Evolutionary conservation across 2,329 filamentous ascomycete species (phyloP).

Genomic region (Penicillium griseofulvum): DNA sequence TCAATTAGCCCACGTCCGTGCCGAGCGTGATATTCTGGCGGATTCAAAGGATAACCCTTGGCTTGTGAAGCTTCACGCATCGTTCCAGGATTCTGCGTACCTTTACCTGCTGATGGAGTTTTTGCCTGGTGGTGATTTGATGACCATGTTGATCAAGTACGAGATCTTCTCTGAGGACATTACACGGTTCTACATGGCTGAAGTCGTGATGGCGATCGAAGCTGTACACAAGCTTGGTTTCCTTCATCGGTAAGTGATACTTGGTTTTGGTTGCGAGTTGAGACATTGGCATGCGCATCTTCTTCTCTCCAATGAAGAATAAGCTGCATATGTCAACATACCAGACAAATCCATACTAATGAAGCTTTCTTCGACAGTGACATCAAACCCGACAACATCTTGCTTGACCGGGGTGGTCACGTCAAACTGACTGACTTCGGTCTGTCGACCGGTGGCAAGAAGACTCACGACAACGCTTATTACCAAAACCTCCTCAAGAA

Average conservation of each 20-base stretch:
- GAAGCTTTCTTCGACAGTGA: conserved; percentile 58
- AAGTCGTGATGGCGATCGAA: conserved; percentile 97
- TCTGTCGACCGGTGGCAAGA: conserved; percentile 95
- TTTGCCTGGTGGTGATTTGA: conserved; percentile 92
- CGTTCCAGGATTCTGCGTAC: conserved; percentile 94
- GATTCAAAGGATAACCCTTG: conserved; percentile 96
- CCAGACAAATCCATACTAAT: conserved; percentile 17
- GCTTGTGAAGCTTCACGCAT: conserved; percentile 98
- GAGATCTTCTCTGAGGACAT: conserved; percentile 99
- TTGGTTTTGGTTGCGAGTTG: background rate
- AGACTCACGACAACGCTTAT: conserved; percentile 96
- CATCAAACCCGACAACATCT: conserved; percentile 98
- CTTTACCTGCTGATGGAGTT: conserved; percentile 99
- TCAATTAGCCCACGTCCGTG: conserved; percentile 93
- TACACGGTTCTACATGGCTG: conserved; percentile 97
- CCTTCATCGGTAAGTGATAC: conserved; percentile 78
- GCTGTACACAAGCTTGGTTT: conserved; percentile 97
- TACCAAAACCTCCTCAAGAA: conserved; percentile 94
- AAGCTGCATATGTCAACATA: background rate
- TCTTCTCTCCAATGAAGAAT: background rate
- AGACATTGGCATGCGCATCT: background rate
- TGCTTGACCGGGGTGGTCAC: conserved; percentile 90
- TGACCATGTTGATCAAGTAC: conserved; percentile 99
- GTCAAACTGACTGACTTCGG: conserved; percentile 99
- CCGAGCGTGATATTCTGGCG: conserved; percentile 94